These are phyloP conservation scores for Berkeleyomyces rouxiae DNA, from an alignment of 2,329 filamentous ascomycete species.

Conservation along the genomic window DNA sequence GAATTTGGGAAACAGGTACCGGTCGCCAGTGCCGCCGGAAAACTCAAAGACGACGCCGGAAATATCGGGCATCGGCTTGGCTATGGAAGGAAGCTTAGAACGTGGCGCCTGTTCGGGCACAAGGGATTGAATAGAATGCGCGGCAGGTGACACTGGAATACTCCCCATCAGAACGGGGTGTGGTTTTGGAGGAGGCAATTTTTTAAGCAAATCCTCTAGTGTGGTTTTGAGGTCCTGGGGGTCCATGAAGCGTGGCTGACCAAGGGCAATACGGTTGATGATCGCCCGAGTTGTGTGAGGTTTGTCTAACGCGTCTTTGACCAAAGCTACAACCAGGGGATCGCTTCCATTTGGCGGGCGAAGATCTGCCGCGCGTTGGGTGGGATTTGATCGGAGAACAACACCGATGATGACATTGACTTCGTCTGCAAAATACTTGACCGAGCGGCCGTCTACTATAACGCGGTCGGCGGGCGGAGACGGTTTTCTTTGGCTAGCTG, in stretches of 20 bases:
- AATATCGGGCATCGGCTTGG: conserved; percentile 31
- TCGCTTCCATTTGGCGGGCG: conserved; percentile 38
- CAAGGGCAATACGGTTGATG: conserved; percentile 37
- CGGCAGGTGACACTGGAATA: conserved; percentile 11
- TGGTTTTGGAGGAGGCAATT: conserved; percentile 15
- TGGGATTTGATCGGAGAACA: conserved; percentile 40
- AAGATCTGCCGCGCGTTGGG: conserved; percentile 36
- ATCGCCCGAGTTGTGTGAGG: conserved; percentile 29
- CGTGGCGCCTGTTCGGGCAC: neutral
- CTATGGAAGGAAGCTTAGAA: conserved; percentile 21
- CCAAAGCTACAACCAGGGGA: conserved; percentile 37
- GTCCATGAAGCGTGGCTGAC: conserved; percentile 32
- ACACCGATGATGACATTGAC: conserved; percentile 41
- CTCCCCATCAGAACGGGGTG: conserved; percentile 12
- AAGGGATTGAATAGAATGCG: neutral
- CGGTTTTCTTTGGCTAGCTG: conserved; percentile 37
- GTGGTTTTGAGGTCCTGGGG: conserved; percentile 36
- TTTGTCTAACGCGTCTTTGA: conserved; percentile 41
- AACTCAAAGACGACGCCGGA: conserved; percentile 56
- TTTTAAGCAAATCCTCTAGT: conserved; percentile 29
- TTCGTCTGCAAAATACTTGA: conserved; percentile 43
- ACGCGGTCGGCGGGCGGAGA: conserved; percentile 38
- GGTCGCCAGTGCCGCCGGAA: conserved; percentile 48
- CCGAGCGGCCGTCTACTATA: conserved; percentile 36
- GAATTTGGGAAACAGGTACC: conserved; percentile 64